phyloP scores from a whole-genome alignment of 202 grass and related monocot genomes.

The Schoenoplectus tabernaemontani region DNA sequence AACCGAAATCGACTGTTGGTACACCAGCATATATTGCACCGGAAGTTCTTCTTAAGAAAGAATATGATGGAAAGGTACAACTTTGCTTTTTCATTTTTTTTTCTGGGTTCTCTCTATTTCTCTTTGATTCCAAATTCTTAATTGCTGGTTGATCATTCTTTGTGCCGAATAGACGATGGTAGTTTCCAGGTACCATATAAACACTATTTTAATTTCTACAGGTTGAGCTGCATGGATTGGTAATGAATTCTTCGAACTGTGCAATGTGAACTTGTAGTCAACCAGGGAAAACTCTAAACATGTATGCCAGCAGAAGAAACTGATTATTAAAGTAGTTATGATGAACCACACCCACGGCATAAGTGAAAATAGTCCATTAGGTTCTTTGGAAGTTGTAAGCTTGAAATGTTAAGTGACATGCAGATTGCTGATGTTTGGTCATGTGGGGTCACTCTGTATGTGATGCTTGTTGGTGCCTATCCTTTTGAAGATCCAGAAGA shows the following conservation, averaged over 20 bases:
- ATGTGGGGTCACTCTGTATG: conserved; percentile 75
- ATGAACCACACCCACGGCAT: background rate
- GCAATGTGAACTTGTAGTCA: background rate
- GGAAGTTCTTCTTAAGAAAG: conserved; percentile 97
- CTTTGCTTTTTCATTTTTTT: background rate
- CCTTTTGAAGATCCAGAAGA: conserved; percentile 87
- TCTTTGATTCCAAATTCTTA: background rate
- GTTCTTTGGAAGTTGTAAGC: background rate
- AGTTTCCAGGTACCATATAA: background rate
- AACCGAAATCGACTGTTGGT: conserved; percentile 97
- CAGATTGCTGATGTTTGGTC: conserved; percentile 95
- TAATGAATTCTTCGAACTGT: conserved; percentile 1
- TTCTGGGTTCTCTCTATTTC: background rate
- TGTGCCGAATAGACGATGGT: background rate
- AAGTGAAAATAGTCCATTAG: background rate
- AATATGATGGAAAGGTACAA: conserved; percentile 98
- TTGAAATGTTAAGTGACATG: background rate
- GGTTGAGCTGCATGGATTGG: background rate
- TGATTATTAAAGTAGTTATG: background rate
- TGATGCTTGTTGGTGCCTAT: conserved; percentile 88
- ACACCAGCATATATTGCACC: conserved; percentile 98
- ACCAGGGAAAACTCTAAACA: background rate
- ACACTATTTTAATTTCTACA: background rate
- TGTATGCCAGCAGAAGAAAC: background rate
- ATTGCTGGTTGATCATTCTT: background rate